Conservation (phyloP, 2,329 filamentous ascomycete species). For the Cytospora leucostoma region DNA sequence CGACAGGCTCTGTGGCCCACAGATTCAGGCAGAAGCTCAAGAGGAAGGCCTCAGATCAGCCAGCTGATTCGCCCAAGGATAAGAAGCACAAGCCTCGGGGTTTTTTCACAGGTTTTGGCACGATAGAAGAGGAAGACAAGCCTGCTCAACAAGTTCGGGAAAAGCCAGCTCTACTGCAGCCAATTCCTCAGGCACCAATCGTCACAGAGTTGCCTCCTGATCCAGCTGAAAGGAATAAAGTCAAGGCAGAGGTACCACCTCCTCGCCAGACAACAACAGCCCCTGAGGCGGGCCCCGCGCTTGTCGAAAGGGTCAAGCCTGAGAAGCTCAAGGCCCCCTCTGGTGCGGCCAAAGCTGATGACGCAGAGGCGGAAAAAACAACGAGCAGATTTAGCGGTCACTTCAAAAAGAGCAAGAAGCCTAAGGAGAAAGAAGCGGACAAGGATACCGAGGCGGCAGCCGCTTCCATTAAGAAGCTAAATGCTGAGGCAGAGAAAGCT, state of each 20-base stretch:
- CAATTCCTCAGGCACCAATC: not conserved
- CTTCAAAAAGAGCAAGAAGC: slow-evolving; percentile 2
- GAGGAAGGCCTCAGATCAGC: slow-evolving; percentile 1
- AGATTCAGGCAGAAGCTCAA: not conserved
- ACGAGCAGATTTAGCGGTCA: slow-evolving; percentile 4
- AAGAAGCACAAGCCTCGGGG: not conserved
- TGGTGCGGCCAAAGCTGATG: not conserved
- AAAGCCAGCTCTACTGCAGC: not conserved
- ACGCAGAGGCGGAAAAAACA: not conserved
- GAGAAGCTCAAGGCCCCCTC: not conserved
- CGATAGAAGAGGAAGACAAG: not conserved
- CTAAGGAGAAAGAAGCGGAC: slow-evolving; percentile 3
- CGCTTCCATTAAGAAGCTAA: not conserved
- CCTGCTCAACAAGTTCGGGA: not conserved
- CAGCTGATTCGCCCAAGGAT: not conserved
- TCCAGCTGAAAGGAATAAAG: not conserved
- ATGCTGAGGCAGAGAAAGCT: not conserved
- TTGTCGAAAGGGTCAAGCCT: not conserved
- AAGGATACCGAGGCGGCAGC: not conserved
- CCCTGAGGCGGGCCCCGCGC: no score
- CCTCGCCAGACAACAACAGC: no score
- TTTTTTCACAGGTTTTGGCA: not conserved
- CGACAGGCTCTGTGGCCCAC: not conserved
- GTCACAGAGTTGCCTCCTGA: no score
- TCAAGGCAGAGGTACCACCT: no score